These are phyloP conservation scores for Hymenoscyphus fraxineus DNA, from an alignment of 2,329 filamentous ascomycete genomes.

Conservation along the genomic window DNA sequence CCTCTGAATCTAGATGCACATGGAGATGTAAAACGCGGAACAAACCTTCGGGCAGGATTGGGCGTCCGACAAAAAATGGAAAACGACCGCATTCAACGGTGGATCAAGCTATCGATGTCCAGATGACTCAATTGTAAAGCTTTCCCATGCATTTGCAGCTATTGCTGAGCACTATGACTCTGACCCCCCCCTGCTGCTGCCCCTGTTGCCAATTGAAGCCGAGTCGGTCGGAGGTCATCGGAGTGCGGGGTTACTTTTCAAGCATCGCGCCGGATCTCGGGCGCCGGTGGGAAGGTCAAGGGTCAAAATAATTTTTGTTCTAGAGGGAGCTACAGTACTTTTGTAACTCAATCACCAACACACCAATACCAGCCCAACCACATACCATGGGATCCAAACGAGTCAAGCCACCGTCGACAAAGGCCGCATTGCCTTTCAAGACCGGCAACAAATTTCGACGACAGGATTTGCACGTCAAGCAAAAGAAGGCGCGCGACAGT, in stretches of 20 bases:
- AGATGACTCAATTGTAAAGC: slow-evolving; percentile 19
- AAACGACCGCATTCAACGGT: slow-evolving; percentile 39
- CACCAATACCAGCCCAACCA: slow-evolving; percentile 18
- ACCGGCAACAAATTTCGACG: slow-evolving; percentile 76
- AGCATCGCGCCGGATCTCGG: background rate
- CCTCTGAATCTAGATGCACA: slow-evolving; percentile 15
- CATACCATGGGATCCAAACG: slow-evolving; percentile 48
- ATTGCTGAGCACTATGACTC: background rate
- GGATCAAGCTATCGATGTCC: slow-evolving; percentile 27
- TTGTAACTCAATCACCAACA: background rate
- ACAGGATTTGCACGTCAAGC: slow-evolving; percentile 71
- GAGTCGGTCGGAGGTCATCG: background rate
- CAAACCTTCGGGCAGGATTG: slow-evolving; percentile 17
- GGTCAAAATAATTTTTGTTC: background rate
- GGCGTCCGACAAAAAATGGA: slow-evolving; percentile 38
- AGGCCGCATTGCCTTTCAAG: slow-evolving; percentile 48
- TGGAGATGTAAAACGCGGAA: slow-evolving; percentile 19
- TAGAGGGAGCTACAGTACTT: background rate
- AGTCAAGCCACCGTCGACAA: slow-evolving; percentile 39
- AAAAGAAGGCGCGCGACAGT: slow-evolving; percentile 73
- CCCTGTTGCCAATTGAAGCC: no score
- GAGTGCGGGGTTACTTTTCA: slow-evolving; percentile 8
- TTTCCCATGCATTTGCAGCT: background rate
- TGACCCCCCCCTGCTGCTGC: background rate
- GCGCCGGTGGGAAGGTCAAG: background rate